phyloP scores from a whole-genome alignment of 2,329 filamentous ascomycete species.

The Fusarium hostae region DNA sequence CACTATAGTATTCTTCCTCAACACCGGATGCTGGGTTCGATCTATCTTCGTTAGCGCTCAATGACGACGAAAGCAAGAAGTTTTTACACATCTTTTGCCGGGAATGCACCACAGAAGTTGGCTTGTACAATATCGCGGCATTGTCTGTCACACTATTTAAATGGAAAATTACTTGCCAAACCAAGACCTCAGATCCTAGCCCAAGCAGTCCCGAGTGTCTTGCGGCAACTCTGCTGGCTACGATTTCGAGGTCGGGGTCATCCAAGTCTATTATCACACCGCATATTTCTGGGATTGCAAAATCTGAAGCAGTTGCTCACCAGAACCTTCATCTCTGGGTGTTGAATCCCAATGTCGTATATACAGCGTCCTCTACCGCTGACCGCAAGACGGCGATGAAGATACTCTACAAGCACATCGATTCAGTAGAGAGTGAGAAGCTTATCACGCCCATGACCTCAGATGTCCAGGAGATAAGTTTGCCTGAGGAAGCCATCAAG shows the following conservation, averaged over 20 bases:
- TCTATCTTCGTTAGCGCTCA: slow-evolving; percentile 45
- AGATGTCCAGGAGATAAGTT: slow-evolving; percentile 67
- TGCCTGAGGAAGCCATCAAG: slow-evolving; percentile 63
- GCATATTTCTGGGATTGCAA: slow-evolving; percentile 30
- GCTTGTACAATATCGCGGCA: slow-evolving; percentile 58
- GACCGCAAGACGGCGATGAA: slow-evolving; percentile 59
- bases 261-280: slow-evolving; percentile 66
- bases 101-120: slow-evolving; percentile 58
- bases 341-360: slow-evolving; percentile 65
- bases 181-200: slow-evolving; percentile 28
- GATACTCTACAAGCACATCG: slow-evolving; percentile 61
- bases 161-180: slow-evolving; percentile 63
- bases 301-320: not conserved
- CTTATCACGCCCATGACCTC: slow-evolving; percentile 63
- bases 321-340: slow-evolving; percentile 63
- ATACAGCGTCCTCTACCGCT: slow-evolving; percentile 55
- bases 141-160: slow-evolving; percentile 65
- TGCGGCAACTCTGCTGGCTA: slow-evolving; percentile 63
- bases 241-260: slow-evolving; percentile 65
- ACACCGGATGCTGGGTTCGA: slow-evolving; percentile 46
- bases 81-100: slow-evolving; percentile 58
- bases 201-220: slow-evolving; percentile 63
- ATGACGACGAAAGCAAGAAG: slow-evolving; percentile 38
- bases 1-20: slow-evolving; percentile 53
- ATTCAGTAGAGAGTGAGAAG: slow-evolving; percentile 56